Base-by-base conservation (phyloP, 257 asterid genomes). In the Euphrasia confusa region DNA sequence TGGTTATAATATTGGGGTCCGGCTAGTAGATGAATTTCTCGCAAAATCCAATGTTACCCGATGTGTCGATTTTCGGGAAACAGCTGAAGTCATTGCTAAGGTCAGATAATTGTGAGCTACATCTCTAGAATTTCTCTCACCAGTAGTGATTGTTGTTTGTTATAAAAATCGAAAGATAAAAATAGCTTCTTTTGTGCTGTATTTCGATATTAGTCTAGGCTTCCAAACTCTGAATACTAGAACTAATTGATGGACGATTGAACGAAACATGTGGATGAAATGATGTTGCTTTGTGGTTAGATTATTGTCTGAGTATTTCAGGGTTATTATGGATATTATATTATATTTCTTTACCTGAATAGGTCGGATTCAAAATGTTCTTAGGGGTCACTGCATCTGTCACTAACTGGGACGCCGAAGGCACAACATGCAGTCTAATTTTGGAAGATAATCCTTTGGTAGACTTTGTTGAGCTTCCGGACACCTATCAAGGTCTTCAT, bases 401-500 rank as follows among this genome's bases (percentile, higher is more conserved):
- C 61, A 71, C 82, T 54, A 86, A 84, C 67, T 86, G 97, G 95
- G 94, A 93, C 61, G 50, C 84, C 13, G 99, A 93, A 67, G 97
- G 99, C 64, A 87, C 96, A 69, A 83, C 94, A 5, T 93, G 99
- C 88, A 87, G 97, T 71, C 68, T 93, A 33, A 84, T 93, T 72
- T 68, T 89, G 78, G 97, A 93, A 72, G 99, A 93, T 65, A 93
- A 93, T 77, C 99, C 96, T 17, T 77, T 89, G 66, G 96, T 89
- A 53, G 99, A 93, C 74, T 93, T 93, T 74, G 97, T 93, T 61
- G 99, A 93, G 81, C 96, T 89, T 69, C 99, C 97, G 52, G 97
- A 89, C 69, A 89, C 89, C 54, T 93, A 96, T 71, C 99, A 93
- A 76, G 97, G 99, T 70, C 88, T 93, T 67, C 74, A 80, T 55